phyloP scores from a whole-genome alignment of 1,284 basidiomycete species.

The Pascua sp. region DNA sequence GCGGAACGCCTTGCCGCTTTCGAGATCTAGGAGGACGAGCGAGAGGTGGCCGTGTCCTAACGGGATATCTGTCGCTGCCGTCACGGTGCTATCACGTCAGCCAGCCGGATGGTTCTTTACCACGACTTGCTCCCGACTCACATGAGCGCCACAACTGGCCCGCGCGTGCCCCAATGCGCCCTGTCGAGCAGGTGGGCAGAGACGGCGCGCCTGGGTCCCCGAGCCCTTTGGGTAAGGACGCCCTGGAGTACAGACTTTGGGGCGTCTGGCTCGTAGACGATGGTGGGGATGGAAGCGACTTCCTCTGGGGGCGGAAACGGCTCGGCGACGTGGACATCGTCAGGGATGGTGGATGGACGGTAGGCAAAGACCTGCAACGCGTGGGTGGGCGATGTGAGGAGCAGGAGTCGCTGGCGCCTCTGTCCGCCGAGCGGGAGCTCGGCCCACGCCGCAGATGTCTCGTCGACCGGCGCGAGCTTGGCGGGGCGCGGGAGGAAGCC shows the following conservation, averaged over 20 bases:
- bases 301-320: slow-evolving; percentile 34
- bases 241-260: slow-evolving; percentile 2
- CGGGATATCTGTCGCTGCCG: no score
- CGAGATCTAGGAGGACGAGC: slow-evolving; percentile 25
- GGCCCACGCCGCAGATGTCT: slow-evolving; percentile 27
- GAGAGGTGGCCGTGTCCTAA: slow-evolving; percentile 14
- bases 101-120: no score
- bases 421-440: slow-evolving; percentile 31
- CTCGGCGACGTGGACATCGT: slow-evolving; percentile 34
- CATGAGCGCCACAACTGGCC: slow-evolving; percentile 23
- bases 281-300: slow-evolving; percentile 26
- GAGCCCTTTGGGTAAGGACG: neutral
- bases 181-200: slow-evolving; percentile 12
- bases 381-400: slow-evolving; percentile 23
- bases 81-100: no score
- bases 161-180: slow-evolving; percentile 8
- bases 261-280: slow-evolving; percentile 22
- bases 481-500: neutral
- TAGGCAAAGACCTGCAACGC: slow-evolving; percentile 36
- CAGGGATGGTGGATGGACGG: slow-evolving; percentile 21
- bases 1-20: slow-evolving; percentile 25
- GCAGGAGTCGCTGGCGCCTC: slow-evolving; percentile 26
- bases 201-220: slow-evolving; percentile 3
- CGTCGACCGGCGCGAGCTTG: neutral
- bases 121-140: slow-evolving; percentile 9